A percentile compares a stretch with the other conserved stretches of the same genome.
Conservation (phyloP, 768 basidiomycete species). For the Xerocomellus amylosporus region DNA sequence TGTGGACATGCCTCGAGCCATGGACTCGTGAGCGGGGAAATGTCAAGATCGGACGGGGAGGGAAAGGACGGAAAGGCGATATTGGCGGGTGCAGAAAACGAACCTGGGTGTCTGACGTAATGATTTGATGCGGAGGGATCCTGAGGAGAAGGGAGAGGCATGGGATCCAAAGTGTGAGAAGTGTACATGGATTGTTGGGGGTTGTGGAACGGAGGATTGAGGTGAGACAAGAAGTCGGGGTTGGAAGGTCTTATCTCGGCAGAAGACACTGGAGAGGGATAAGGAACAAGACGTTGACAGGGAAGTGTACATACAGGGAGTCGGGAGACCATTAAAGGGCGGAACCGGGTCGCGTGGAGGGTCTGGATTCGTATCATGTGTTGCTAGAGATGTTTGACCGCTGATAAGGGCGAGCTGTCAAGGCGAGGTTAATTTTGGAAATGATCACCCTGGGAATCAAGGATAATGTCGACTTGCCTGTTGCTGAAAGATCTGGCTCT, state of each 20-base stretch:
- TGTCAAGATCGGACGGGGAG: slow-evolving; percentile 57
- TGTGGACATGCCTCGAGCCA: slow-evolving; percentile 67
- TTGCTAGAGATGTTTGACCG: slow-evolving; percentile 36
- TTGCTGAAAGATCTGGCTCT: slow-evolving; percentile 86
- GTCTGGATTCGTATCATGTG: slow-evolving; percentile 36
- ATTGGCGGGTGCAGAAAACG: slow-evolving; percentile 68
- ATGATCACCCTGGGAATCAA: slow-evolving; percentile 4
- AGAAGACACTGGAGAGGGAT: slow-evolving; percentile 50
- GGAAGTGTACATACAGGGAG: slow-evolving; percentile 52
- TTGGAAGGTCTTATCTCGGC: slow-evolving; percentile 62
- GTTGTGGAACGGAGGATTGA: slow-evolving; percentile 48
- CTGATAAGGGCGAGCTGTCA: slow-evolving; percentile 68
- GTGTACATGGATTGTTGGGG: slow-evolving; percentile 26
- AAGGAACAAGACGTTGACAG: slow-evolving; percentile 9
- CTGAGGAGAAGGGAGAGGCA: slow-evolving; percentile 31
- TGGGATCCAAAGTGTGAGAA: slow-evolving; percentile 25
- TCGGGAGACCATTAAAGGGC: slow-evolving; percentile 56
- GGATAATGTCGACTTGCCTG: slow-evolving; percentile 51
- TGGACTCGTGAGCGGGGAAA: slow-evolving; percentile 78
- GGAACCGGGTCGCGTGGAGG: slow-evolving; percentile 34
- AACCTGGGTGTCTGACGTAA: slow-evolving; percentile 38
- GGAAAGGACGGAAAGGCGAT: slow-evolving; percentile 61
- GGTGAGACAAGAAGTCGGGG: slow-evolving; percentile 60
- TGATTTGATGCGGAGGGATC: slow-evolving; percentile 28
- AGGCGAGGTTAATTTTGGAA: slow-evolving; percentile 10